Evolutionary conservation across 345 rosid genomes (phyloP).

Genomic region (Eucalyptus pauciflora): DNA sequence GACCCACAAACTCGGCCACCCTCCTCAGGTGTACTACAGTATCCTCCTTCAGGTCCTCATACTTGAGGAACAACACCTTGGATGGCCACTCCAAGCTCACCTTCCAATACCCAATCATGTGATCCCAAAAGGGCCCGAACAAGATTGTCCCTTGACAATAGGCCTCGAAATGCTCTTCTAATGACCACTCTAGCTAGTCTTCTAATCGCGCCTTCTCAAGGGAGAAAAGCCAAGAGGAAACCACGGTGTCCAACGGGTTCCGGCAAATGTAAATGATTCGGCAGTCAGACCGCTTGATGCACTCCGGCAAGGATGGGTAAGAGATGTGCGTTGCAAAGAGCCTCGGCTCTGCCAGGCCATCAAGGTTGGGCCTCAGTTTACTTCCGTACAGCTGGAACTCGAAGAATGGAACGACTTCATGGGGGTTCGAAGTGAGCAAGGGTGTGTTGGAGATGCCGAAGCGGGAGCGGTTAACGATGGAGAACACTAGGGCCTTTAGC

Average conservation of each 20-base stretch:
- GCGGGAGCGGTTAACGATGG: neutral
- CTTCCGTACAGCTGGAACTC: neutral
- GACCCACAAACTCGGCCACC: neutral
- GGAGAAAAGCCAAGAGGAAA: neutral
- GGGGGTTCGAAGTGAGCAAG: constrained; percentile 2
- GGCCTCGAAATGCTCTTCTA: neutral
- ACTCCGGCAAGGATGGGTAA: neutral
- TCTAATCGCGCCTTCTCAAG: rapidly evolving
- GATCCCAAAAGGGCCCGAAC: constrained; percentile 27
- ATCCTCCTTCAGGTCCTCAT: constrained; percentile 22
- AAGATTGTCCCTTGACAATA: constrained; percentile 1
- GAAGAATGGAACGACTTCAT: constrained; percentile 8
- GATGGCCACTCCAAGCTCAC: constrained; percentile 6
- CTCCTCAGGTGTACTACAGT: neutral
- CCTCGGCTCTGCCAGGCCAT: rapidly evolving
- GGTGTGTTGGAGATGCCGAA: neutral
- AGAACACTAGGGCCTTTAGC: constrained; percentile 10
- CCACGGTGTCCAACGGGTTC: neutral
- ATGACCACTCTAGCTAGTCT: rapidly evolving
- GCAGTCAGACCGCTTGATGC: neutral
- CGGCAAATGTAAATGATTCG: neutral
- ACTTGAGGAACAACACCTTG: constrained; percentile 12
- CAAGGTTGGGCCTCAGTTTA: neutral
- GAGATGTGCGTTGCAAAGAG: neutral
- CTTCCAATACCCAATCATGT: constrained; percentile 19